Evolutionary conservation across 208 protist genomes (phyloP).

Genomic region (Trypanosoma melophagium): DNA sequence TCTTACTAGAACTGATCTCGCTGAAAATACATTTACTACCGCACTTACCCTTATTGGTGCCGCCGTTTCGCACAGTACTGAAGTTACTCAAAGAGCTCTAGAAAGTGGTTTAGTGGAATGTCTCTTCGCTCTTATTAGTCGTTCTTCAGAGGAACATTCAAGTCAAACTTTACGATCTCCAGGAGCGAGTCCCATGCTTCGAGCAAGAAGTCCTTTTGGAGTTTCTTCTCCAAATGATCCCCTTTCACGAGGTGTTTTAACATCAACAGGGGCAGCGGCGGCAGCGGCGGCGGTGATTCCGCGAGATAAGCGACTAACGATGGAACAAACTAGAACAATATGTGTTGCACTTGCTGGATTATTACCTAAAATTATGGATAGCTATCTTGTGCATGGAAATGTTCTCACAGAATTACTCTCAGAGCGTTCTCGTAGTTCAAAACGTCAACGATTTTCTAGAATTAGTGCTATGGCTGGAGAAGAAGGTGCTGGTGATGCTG

Average conservation of each 20-base stretch:
- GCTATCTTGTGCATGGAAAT: slow-evolving; percentile 39
- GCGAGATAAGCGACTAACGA: slow-evolving; percentile 27
- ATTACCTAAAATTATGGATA: slow-evolving; percentile 39
- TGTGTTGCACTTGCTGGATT: slow-evolving; percentile 47
- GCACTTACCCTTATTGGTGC: slow-evolving; percentile 43
- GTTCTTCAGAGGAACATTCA: slow-evolving; percentile 8
- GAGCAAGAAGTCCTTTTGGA: not conserved
- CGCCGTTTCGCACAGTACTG: slow-evolving; percentile 45
- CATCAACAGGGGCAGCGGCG: not conserved
- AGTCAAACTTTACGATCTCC: slow-evolving; percentile 1
- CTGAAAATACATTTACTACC: slow-evolving; percentile 47
- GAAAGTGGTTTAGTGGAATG: slow-evolving; percentile 37
- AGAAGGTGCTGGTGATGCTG: slow-evolving; percentile 31
- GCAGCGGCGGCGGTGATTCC: not conserved
- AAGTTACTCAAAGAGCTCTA: slow-evolving; percentile 41
- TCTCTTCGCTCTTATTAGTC: slow-evolving; percentile 24
- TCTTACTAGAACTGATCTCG: slow-evolving; percentile 35
- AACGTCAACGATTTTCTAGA: too few relatives aligned
- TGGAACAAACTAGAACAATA: slow-evolving; percentile 47
- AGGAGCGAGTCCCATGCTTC: not conserved
- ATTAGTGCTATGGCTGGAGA: slow-evolving; percentile 19
- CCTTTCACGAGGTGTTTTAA: not conserved
- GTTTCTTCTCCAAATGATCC: not conserved
- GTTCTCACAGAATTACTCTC: slow-evolving; percentile 17
- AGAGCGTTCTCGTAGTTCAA: slow-evolving; percentile 19